Evolutionary conservation across 2,329 filamentous ascomycete species (phyloP).

Genomic region (Phaeosphaeriaceae sp.): DNA sequence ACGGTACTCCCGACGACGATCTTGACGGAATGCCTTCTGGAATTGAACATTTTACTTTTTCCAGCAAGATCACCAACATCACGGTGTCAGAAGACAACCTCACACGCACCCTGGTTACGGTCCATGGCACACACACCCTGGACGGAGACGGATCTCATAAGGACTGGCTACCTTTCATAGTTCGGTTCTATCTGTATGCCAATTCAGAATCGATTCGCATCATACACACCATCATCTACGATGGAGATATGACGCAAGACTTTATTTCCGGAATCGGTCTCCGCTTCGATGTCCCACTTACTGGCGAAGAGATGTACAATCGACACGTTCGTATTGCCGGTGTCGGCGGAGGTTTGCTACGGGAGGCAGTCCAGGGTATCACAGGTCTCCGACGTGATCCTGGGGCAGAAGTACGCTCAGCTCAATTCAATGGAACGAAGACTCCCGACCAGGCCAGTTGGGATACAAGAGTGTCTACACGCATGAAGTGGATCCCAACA

Average conservation of each 20-base stretch:
- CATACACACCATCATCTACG: conserved; percentile 64
- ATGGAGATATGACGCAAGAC: conserved; percentile 57
- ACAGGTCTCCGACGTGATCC: conserved; percentile 66
- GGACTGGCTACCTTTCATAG: conserved; percentile 62
- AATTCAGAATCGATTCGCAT: conserved; percentile 63
- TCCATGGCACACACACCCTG: conserved; percentile 48
- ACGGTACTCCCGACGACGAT: conserved; percentile 51
- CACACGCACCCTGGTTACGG: conserved; percentile 57
- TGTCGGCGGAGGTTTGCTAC: conserved; percentile 62
- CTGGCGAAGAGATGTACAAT: conserved; percentile 62
- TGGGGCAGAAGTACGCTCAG: conserved; percentile 55
- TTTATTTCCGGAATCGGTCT: conserved; percentile 64
- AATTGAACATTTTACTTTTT: conserved; percentile 55
- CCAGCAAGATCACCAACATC: conserved; percentile 60
- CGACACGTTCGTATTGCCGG: conserved; percentile 66
- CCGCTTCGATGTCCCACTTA: conserved; percentile 62
- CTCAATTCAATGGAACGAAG: conserved; percentile 59
- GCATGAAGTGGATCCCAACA: conserved; percentile 63
- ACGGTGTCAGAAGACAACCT: conserved; percentile 55
- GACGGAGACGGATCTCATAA: conserved; percentile 42
- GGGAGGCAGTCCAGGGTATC: conserved; percentile 66
- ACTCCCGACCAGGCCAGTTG: conserved; percentile 55
- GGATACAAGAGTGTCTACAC: conserved; percentile 55
- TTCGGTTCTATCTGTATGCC: conserved; percentile 67
- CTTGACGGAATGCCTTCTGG: conserved; percentile 45